A percentile compares a stretch with the other conserved stretches of the same genome.
These are phyloP conservation scores for Starmera caribaea DNA, from an alignment of 805 yeast species.

Conservation along the genomic window DNA sequence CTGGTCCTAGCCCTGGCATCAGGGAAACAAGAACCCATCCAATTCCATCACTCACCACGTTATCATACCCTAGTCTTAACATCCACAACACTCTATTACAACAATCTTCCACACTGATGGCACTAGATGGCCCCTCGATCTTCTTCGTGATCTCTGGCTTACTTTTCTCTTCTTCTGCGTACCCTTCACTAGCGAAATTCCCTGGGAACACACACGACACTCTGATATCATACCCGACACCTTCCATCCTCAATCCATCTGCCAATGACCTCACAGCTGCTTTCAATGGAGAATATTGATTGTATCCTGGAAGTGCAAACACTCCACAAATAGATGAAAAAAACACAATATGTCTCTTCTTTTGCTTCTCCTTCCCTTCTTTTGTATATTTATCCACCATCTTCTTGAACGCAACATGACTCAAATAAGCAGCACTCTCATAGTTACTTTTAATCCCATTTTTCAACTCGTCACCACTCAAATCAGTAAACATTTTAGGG, in stretches of 20 bases:
- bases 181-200: slow-evolving; percentile 86
- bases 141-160: slow-evolving; percentile 76
- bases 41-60: slow-evolving; percentile 71
- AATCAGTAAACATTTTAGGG: slow-evolving; percentile 70
- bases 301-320: slow-evolving; percentile 86
- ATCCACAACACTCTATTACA: slow-evolving; percentile 47
- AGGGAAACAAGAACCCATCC: slow-evolving; percentile 73
- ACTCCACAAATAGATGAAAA: slow-evolving; percentile 75
- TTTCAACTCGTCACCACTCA: slow-evolving; percentile 46
- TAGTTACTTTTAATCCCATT: slow-evolving; percentile 63
- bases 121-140: slow-evolving; percentile 78
- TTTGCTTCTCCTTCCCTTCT: slow-evolving; percentile 6
- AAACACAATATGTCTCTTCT: slow-evolving; percentile 42
- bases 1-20: slow-evolving; percentile 61
- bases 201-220: slow-evolving; percentile 82
- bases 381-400: slow-evolving; percentile 14
- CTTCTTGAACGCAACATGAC: slow-evolving; percentile 52
- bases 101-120: slow-evolving; percentile 61
- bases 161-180: slow-evolving; percentile 63
- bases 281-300: slow-evolving; percentile 84
- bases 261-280: slow-evolving; percentile 73
- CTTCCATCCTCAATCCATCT: slow-evolving; percentile 75
- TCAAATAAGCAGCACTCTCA: slow-evolving; percentile 56
- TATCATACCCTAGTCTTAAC: slow-evolving; percentile 57
- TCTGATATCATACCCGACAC: slow-evolving; percentile 52